Base-by-base conservation (phyloP, 306 rosid genomes). In the Comarum palustre region DNA sequence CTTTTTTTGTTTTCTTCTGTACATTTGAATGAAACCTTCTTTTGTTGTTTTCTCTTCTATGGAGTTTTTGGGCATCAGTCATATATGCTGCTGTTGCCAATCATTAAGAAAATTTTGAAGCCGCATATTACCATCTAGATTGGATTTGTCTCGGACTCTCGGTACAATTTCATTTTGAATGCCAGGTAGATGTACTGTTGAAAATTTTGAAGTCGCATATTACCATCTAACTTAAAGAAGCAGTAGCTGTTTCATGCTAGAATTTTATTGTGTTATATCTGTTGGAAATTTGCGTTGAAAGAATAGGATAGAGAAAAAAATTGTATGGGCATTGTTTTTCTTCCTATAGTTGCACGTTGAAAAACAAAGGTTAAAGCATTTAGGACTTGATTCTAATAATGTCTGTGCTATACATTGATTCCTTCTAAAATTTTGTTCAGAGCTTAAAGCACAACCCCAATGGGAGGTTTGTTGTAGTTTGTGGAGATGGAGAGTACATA, bases 401-500 rank as follows among this genome's bases (percentile, higher is more conserved):
- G 50, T 78, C 52, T 74, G 54, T 69, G 77, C 4, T 0, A n/a
- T 71, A 24, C 69, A 66, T 47, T 82, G 42, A 65, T 66, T 78
- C 71, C 39, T 25, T 47, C 68, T 51, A 68, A 13, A 27, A 69
- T 60, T 64, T 43, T 75, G 38, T 82, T 52, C 78, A 95, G 99
- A 90, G 87, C 84, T 83, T 95, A 76, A 91, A 73, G 90, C 97
- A 95, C 91, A 95, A 95, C 72, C 97, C 99, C 71, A 95, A 95
- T 74, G 99, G 99, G 79, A 90, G 99, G 81, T 95, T 95, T 83
- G 99, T 95, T 72, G 98, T 94, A 80, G 98, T 94, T 32, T 94
- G 98, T 72, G 98, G 98, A 73, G 98, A 94, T 86, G 98, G 98
- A 73, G 98, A 94, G 72, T 94, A 91, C 82, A 91, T 94, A 76